A percentile compares a stretch with the other conserved stretches of the same genome.
These are phyloP conservation scores for Tricholoma sp. DNA, from an alignment of 768 basidiomycete genomes.

Conservation along the genomic window DNA sequence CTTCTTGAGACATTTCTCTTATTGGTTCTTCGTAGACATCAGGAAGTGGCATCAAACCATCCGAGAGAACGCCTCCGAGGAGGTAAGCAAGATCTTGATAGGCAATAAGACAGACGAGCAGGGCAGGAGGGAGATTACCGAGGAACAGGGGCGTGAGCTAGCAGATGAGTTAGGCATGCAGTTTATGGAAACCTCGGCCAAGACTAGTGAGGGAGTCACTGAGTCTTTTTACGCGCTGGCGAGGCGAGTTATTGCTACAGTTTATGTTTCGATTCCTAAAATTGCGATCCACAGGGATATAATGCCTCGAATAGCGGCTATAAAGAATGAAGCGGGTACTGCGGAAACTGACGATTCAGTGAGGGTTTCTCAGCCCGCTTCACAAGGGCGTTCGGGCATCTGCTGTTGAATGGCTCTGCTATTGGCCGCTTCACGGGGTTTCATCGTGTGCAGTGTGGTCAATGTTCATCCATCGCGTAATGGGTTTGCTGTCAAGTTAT, in stretches of 20 bases:
- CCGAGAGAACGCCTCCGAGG: constrained; percentile 97
- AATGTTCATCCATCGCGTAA: no score
- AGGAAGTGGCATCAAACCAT: constrained; percentile 97
- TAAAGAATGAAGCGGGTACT: constrained; percentile 53
- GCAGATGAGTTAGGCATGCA: constrained; percentile 89
- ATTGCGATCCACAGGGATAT: constrained; percentile 62
- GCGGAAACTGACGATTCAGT: constrained; percentile 37
- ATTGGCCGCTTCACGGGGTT: no score
- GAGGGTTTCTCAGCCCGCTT: constrained; percentile 31
- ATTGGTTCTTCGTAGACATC: constrained; percentile 58
- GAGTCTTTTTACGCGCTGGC: constrained; percentile 97
- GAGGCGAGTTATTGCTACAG: constrained; percentile 48
- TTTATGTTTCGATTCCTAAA: not conserved
- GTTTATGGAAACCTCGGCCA: constrained; percentile 97
- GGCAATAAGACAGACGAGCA: constrained; percentile 99
- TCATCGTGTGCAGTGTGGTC: no score
- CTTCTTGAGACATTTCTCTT: not conserved
- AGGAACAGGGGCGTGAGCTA: constrained; percentile 86
- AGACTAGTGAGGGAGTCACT: constrained; percentile 95
- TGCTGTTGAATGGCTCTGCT: constrained; percentile 45
- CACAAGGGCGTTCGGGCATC: not conserved
- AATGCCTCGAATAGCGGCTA: constrained; percentile 92
- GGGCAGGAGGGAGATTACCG: constrained; percentile 88
- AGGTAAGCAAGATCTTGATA: constrained; percentile 98
- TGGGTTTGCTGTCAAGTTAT: no score